phyloP scores from a whole-genome alignment of 2,329 filamentous ascomycete species.

The Rhinocladiella similis region DNA sequence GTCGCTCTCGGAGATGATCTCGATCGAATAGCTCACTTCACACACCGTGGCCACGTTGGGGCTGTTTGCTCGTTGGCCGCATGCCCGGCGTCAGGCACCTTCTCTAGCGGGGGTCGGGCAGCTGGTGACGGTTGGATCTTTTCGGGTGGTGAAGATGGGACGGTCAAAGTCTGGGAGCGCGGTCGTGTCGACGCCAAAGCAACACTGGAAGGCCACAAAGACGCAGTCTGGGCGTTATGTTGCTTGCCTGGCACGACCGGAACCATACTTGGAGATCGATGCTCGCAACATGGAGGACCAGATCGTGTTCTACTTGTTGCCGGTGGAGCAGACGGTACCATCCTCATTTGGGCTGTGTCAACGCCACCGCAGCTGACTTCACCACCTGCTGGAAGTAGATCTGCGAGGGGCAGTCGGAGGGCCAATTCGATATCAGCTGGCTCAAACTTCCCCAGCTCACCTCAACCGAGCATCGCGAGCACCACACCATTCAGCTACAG shows the following conservation, averaged over 20 bases:
- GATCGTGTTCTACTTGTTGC: constrained; percentile 90
- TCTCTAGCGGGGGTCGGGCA: constrained; percentile 82
- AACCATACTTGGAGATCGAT: constrained; percentile 72
- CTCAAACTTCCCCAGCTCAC: constrained; percentile 84
- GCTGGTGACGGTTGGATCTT: constrained; percentile 98
- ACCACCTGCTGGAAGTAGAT: constrained; percentile 71
- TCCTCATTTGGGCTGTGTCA: constrained; percentile 93
- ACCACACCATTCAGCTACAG: constrained; percentile 85
- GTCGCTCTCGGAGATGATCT: constrained; percentile 70
- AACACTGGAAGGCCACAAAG: constrained; percentile 88
- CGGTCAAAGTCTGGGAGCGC: constrained; percentile 91
- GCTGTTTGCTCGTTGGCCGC: constrained; percentile 83
- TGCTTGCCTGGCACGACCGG: constrained; percentile 83
- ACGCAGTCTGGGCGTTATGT: constrained; percentile 94
- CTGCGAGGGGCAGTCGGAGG: constrained; percentile 71
- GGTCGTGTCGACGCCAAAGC: constrained; percentile 93
- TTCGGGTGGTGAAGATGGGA: constrained; percentile 91
- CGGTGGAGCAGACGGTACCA: constrained; percentile 84
- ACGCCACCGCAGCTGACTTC: constrained; percentile 83
- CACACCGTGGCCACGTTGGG: constrained; percentile 89
- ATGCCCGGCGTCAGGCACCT: constrained; percentile 83
- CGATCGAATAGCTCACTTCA: constrained; percentile 91
- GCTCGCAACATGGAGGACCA: constrained; percentile 71
- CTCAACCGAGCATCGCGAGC: constrained; percentile 83
- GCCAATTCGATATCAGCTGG: constrained; percentile 94